Conservation (phyloP, 1,284 basidiomycete genomes). For the Vanrija sp. region DNA sequence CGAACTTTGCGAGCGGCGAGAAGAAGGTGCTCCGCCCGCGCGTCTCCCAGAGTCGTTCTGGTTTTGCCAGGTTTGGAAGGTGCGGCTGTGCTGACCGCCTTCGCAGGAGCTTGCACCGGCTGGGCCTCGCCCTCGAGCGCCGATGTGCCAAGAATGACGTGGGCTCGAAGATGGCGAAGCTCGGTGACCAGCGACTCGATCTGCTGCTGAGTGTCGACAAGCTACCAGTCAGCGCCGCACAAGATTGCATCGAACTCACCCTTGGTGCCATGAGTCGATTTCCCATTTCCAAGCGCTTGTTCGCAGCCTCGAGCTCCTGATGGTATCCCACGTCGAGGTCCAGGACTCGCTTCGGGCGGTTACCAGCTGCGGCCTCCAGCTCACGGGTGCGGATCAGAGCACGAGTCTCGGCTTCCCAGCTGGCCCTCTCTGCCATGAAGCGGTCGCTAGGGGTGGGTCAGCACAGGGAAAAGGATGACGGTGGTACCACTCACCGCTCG, state of each 20-base stretch:
- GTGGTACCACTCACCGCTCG: constrained; percentile 30
- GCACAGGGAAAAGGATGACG: neutral
- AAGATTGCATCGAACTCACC: constrained; percentile 19
- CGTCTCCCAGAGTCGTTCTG: constrained; percentile 42
- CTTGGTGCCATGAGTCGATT: constrained; percentile 47
- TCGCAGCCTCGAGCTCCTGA: constrained; percentile 45
- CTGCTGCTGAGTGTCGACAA: constrained; percentile 44
- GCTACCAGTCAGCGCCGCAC: constrained; percentile 18
- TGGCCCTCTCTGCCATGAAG: constrained; percentile 33
- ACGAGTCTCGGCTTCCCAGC: constrained; percentile 37
- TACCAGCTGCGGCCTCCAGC: constrained; percentile 31
- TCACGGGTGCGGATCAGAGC: constrained; percentile 32
- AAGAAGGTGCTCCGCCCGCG: constrained; percentile 44
- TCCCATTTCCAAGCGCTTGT: constrained; percentile 47
- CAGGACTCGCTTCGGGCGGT: constrained; percentile 28
- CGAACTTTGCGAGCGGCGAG: constrained; percentile 45
- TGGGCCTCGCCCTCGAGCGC: constrained; percentile 1
- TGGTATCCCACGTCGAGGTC: constrained; percentile 47
- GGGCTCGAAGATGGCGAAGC: constrained; percentile 41
- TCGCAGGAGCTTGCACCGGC: neutral
- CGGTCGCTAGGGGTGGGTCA: constrained; percentile 22
- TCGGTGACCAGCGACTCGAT: constrained; percentile 47
- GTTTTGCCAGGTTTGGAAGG: neutral
- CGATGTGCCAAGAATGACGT: constrained; percentile 34
- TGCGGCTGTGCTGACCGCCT: neutral